Evolutionary conservation across 2,329 filamentous ascomycete species (phyloP).

Genomic region (Teratosphaeriaceae sp.): DNA sequence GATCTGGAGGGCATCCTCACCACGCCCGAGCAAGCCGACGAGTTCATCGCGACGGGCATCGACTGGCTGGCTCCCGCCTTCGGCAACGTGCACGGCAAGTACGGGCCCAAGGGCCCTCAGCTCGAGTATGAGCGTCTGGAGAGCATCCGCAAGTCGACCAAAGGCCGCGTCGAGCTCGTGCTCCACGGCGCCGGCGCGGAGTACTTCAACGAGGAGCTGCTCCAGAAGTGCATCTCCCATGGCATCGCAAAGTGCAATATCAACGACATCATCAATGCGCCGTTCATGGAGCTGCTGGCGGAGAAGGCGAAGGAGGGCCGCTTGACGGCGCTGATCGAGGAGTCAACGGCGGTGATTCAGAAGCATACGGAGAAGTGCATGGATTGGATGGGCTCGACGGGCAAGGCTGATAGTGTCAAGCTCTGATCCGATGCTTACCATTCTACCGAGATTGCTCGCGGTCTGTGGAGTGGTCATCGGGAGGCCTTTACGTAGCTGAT

Average conservation of each 20-base stretch:
- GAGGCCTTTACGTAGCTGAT: too few species aligned
- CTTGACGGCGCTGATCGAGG: conserved; percentile 49
- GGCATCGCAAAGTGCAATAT: conserved; percentile 54
- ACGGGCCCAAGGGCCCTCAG: conserved; percentile 55
- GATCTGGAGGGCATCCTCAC: conserved; percentile 59
- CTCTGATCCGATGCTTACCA: background rate
- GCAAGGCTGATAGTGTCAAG: conserved; percentile 21
- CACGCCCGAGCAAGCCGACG: conserved; percentile 59
- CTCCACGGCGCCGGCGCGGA: conserved; percentile 50
- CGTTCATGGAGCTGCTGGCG: conserved; percentile 40
- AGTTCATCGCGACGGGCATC: conserved; percentile 65
- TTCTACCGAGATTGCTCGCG: too few species aligned
- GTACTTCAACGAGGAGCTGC: conserved; percentile 46
- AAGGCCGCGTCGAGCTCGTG: conserved; percentile 43
- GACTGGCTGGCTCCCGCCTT: conserved; percentile 69
- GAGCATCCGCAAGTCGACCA: conserved; percentile 43
- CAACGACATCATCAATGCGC: conserved; percentile 51
- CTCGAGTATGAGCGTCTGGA: conserved; percentile 54
- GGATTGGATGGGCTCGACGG: conserved; percentile 40
- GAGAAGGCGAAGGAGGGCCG: conserved; percentile 46
- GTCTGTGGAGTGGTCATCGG: too few species aligned
- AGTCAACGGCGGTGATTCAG: conserved; percentile 28
- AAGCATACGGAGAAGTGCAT: conserved; percentile 50
- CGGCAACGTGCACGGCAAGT: conserved; percentile 70
- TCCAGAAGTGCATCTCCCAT: conserved; percentile 47